phyloP scores from a whole-genome alignment of 768 basidiomycete genomes.

The Inosperma sp. region DNA sequence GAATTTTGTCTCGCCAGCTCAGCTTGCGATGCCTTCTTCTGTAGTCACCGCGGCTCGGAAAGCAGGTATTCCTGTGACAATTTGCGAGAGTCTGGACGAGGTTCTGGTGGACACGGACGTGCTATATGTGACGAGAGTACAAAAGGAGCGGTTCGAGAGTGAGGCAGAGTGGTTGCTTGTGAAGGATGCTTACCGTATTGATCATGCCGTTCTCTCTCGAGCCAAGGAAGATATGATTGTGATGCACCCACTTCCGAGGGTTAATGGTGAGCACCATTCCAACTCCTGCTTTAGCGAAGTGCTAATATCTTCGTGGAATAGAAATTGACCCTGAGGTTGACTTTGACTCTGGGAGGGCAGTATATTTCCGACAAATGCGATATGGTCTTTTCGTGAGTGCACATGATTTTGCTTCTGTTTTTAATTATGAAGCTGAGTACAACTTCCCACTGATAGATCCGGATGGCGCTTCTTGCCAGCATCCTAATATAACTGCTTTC shows the following conservation, averaged over 20 bases:
- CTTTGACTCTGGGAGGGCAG: constrained; percentile 89
- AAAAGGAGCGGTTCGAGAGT: constrained; percentile 86
- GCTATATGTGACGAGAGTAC: constrained; percentile 92
- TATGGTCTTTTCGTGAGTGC: constrained; percentile 93
- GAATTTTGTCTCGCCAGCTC: constrained; percentile 90
- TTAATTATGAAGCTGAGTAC: not conserved
- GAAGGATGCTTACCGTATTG: constrained; percentile 88
- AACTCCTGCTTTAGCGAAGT: not conserved
- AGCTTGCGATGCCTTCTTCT: constrained; percentile 82
- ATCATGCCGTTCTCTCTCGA: constrained; percentile 87
- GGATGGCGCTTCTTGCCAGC: constrained; percentile 35
- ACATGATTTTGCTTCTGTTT: not conserved
- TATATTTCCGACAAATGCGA: constrained; percentile 98
- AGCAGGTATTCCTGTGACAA: constrained; percentile 71
- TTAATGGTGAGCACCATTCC: constrained; percentile 58
- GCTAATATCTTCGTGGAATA: constrained; percentile 28
- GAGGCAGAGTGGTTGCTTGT: constrained; percentile 85
- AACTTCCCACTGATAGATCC: constrained; percentile 28
- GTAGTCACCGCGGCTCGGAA: constrained; percentile 82
- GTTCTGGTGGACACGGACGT: constrained; percentile 93
- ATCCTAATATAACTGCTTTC: constrained; percentile 24
- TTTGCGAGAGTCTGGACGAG: constrained; percentile 87
- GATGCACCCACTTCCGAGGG: constrained; percentile 97
- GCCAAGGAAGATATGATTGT: constrained; percentile 98
- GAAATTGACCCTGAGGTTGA: constrained; percentile 99